Evolutionary conservation across 1,284 basidiomycete species (phyloP), one percentile per base, ranked within the genome.

Genomic region (Peniophora sp.): DNA sequence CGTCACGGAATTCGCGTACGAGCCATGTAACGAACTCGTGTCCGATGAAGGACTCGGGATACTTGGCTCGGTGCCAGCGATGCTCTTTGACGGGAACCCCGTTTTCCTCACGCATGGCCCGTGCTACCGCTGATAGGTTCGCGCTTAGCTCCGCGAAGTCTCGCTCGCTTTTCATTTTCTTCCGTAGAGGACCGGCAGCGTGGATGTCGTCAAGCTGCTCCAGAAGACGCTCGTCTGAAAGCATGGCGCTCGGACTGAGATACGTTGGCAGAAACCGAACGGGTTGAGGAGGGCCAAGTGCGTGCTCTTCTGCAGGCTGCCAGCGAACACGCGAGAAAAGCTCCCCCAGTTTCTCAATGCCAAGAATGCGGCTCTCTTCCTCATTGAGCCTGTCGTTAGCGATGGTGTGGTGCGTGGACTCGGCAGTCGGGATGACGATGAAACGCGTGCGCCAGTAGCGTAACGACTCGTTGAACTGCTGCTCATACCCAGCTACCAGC

Each of bases 381-480:
- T 92, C 86, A 58, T 88, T 83, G 51, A 92, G 77, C 53, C 74
- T 75, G 65, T 92, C 90, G 3, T 83, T 86, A 0, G 70, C 71
- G 17, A 75, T 70, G 49, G 67, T 78, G 11, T 73, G 67, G 44
- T 68, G 70, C 8, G 82, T 89, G 20, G 78, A 75, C 52, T 85
- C 85, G 10, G 81, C 76, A 0, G 89, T 85, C 0, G 96, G 96
- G 45, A 98, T 90, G 17, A 99, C 81, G 22, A 98, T 79, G 63
- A 97, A 97, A n/a, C 95, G 79, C 0, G 94, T 97, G 5, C 95
- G 80, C 92, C 95, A 98, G 63, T 96, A 97, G 44, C 89, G 80
- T 45, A 93, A 71, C 3, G 86, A 86, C 52, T 92, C 83, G 59
- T 84, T 85, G 62, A 92, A 84, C 45, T 85, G 75, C 49, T 83